Evolutionary conservation across 305 asterid species (phyloP).

Genomic region (Ajuga reptans): DNA sequence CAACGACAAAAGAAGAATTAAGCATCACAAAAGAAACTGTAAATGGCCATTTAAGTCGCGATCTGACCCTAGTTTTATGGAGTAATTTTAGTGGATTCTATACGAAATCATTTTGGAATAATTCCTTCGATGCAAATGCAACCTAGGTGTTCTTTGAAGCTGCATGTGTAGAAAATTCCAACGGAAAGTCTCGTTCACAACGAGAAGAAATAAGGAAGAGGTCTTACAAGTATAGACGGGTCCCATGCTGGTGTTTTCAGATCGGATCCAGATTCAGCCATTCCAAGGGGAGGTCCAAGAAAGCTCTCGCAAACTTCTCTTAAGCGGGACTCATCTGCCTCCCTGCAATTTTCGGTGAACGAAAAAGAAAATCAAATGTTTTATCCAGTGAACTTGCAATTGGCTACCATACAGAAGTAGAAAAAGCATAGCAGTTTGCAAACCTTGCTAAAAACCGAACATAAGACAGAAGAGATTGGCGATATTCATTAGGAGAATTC

Average conservation of each 20-base stretch:
- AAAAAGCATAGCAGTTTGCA: constrained; percentile 17
- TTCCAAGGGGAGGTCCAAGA: constrained; percentile 95
- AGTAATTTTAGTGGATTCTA: neutral
- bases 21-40: neutral
- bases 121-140: neutral
- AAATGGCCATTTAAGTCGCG: neutral
- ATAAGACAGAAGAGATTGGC: constrained; percentile 80
- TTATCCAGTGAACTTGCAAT: neutral
- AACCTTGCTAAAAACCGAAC: constrained; percentile 84
- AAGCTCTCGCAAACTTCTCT: constrained; percentile 94
- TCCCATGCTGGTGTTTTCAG: constrained; percentile 57
- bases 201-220: constrained; percentile 13
- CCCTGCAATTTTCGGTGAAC: constrained; percentile 46
- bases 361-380: neutral
- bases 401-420: neutral
- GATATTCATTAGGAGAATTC: constrained; percentile 78
- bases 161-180: neutral
- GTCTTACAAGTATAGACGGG: constrained; percentile 66
- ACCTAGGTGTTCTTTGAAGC: neutral
- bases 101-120: neutral
- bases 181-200: neutral
- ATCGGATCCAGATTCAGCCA: constrained; percentile 45
- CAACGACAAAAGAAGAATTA: neutral
- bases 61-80: neutral
- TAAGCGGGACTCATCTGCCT: constrained; percentile 81